phyloP scores from a whole-genome alignment of 805 yeast species.

The Ogataea paraovalis region DNA sequence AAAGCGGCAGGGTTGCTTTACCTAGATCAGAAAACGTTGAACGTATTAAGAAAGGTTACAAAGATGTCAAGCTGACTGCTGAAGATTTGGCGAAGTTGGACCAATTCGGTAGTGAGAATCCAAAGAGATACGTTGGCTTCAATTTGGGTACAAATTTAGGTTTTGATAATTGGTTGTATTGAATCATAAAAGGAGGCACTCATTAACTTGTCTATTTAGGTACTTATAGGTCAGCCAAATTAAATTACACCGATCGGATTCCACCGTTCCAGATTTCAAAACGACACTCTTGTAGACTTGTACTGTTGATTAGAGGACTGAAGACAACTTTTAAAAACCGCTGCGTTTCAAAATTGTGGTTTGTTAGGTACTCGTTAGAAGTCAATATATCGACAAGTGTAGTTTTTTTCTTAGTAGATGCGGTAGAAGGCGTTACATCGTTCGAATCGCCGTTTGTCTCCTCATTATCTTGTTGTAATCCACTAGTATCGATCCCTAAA shows the following conservation, averaged over 20 bases:
- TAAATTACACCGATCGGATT: slow-evolving; percentile 20
- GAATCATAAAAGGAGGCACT: no score
- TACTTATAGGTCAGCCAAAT: no score
- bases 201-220: no score
- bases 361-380: slow-evolving; percentile 28
- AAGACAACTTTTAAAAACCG: slow-evolving; percentile 28
- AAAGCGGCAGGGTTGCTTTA: slow-evolving; percentile 55
- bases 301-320: slow-evolving; percentile 23
- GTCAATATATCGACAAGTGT: slow-evolving; percentile 22
- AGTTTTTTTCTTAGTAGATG: slow-evolving; percentile 9
- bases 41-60: slow-evolving; percentile 45
- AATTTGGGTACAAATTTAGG: slow-evolving; percentile 33
- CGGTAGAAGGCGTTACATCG: background rate
- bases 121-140: slow-evolving; percentile 28
- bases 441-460: background rate
- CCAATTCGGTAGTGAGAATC: slow-evolving; percentile 28
- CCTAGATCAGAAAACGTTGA: slow-evolving; percentile 71
- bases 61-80: slow-evolving; percentile 33
- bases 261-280: slow-evolving; percentile 39
- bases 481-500: slow-evolving; percentile 27
- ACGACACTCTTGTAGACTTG: slow-evolving; percentile 13
- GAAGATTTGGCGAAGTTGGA: slow-evolving; percentile 34
- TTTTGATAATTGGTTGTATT: slow-evolving; percentile 29
- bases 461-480: slow-evolving; percentile 1
- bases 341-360: slow-evolving; percentile 31